Evolutionary conservation across 495 filamentous ascomycete species (phyloP).

Genomic region (Alectoria sarmentosa): DNA sequence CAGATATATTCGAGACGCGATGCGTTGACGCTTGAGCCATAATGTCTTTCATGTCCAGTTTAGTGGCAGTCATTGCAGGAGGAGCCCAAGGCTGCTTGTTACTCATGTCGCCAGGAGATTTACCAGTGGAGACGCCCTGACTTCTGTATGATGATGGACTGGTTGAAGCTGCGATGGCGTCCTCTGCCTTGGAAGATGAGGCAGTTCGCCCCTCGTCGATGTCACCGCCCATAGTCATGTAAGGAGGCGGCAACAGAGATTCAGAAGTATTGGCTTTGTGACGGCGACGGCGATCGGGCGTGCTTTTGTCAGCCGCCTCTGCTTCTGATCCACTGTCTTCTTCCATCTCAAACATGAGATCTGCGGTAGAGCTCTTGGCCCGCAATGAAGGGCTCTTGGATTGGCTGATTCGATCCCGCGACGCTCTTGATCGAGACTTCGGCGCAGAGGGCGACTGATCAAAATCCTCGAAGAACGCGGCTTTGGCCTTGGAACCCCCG

Average conservation of each 20-base stretch:
- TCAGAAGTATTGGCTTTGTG: background rate
- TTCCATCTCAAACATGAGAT: constrained; percentile 93
- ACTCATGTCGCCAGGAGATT: constrained; percentile 13
- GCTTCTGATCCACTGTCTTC: constrained; percentile 47
- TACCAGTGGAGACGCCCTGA: background rate
- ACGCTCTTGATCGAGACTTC: constrained; percentile 43
- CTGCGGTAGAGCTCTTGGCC: constrained; percentile 55
- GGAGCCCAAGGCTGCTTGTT: constrained; percentile 52
- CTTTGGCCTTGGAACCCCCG: constrained; percentile 39
- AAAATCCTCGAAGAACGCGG: constrained; percentile 51
- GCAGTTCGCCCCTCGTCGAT: constrained; percentile 27
- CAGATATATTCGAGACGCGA: constrained; percentile 61
- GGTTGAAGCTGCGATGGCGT: constrained; percentile 24
- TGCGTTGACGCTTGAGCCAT: constrained; percentile 65
- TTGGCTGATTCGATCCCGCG: constrained; percentile 39
- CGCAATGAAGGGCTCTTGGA: constrained; percentile 52
- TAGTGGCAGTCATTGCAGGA: constrained; percentile 47
- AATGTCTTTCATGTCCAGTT: constrained; percentile 75
- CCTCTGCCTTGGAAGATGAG: constrained; percentile 30
- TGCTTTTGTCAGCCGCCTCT: constrained; percentile 4
- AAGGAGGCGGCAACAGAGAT: background rate
- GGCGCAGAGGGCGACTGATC: constrained; percentile 47
- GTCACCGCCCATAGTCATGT: constrained; percentile 5
- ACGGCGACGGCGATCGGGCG: constrained; percentile 2
- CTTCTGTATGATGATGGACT: constrained; percentile 12